Base-by-base conservation (phyloP, 2,329 filamentous ascomycete genomes). In the Cercospora berteroae region DNA sequence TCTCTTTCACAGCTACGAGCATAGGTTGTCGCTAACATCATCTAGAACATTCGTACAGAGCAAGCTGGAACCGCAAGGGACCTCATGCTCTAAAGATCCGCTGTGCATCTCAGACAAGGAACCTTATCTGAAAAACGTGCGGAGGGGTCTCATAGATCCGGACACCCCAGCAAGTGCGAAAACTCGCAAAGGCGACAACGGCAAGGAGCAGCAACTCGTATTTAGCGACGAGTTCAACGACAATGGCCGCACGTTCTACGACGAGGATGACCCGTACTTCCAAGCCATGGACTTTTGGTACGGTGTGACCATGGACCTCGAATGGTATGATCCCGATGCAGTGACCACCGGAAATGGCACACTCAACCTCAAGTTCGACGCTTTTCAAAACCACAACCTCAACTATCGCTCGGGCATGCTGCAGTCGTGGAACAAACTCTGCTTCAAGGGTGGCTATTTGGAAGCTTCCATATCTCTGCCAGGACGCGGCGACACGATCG, bases 201-300 rank as follows among this genome's bases (percentile, higher is more conserved):
- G 89, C 10, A 86, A 85, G 65, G 86, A 84, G 18, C 84, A 88
- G 79, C 84, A 86, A 39, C 80, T 92, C 39, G 88, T 89, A 72
- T 86, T 88, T 77, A 91, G 89, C 3, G 89, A 92, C 74, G 89
- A 92, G 74, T 92, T 92, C 78, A 90, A 90, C 70, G 84, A 78
- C 2, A 83, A 86, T 59, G 89, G 88, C 18, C 84, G 89, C 59
- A 89, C 88, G 3, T 92, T 92, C 73, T 92, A 90, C 75, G 85
- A 88, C 48, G 88, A 86, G 5, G 89, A 92, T 73, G 89, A 92
- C 75, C 84, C 89, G 0, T 92, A 84, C 74, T 90, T 88, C 74
- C 84, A 89, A 75, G 89, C 83, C 25, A 84, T 90, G 39, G 88
- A 91, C 76, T 81, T 90, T 57, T 91, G 89, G 89, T 91, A 91